phyloP scores from a whole-genome alignment of 805 yeast genomes.

The Lipomyces sp. region DNA sequence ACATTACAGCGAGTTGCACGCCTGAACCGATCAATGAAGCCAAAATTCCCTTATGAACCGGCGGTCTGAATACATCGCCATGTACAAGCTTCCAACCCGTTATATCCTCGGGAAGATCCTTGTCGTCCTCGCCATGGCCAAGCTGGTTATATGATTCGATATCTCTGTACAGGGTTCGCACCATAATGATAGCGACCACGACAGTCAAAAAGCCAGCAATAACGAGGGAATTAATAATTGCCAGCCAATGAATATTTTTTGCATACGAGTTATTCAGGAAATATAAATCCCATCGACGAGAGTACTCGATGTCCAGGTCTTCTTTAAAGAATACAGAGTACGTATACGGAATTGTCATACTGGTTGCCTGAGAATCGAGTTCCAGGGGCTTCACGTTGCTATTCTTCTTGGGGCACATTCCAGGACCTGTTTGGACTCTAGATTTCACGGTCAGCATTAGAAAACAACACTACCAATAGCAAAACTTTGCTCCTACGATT shows the following conservation, averaged over 20 bases:
- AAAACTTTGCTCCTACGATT: slow-evolving; percentile 46
- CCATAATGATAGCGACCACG: slow-evolving; percentile 60
- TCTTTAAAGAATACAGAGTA: slow-evolving; percentile 89
- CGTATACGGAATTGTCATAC: slow-evolving; percentile 61
- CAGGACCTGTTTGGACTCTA: slow-evolving; percentile 33
- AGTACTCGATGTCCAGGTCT: slow-evolving; percentile 62
- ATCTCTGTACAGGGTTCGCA: slow-evolving; percentile 54
- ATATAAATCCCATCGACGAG: slow-evolving; percentile 70
- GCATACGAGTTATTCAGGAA: slow-evolving; percentile 52
- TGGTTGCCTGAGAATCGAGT: slow-evolving; percentile 44
- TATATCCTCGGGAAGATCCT: slow-evolving; percentile 30
- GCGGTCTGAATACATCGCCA: slow-evolving; percentile 54
- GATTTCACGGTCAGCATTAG: not conserved
- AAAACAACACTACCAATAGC: slow-evolving; percentile 44
- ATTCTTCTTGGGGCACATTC: slow-evolving; percentile 71
- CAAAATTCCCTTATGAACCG: slow-evolving; percentile 48
- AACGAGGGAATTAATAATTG: slow-evolving; percentile 67
- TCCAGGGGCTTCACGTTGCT: slow-evolving; percentile 53
- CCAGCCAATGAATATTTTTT: slow-evolving; percentile 69
- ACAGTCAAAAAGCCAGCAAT: slow-evolving; percentile 59
- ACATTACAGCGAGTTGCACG: slow-evolving; percentile 60
- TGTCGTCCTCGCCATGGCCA: slow-evolving; percentile 29
- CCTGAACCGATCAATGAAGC: slow-evolving; percentile 69
- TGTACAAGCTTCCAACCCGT: slow-evolving; percentile 55
- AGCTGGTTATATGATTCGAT: slow-evolving; percentile 40